Conservation (phyloP, 352 stramenopile genomes). For the Phytophthora citrophthora region DNA sequence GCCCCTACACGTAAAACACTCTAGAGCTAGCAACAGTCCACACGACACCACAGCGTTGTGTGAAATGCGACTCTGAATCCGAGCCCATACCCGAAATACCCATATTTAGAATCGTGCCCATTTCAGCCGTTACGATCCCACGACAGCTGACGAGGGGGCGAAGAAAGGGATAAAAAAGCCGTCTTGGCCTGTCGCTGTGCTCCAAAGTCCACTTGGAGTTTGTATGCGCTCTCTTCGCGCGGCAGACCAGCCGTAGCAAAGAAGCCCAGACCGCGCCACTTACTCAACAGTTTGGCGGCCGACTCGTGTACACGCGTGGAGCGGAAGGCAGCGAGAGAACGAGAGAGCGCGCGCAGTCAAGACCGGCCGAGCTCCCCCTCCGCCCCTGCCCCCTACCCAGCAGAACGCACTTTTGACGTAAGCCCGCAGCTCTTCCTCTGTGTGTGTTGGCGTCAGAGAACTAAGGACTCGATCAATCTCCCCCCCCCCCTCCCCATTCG, state of each 20-base stretch:
- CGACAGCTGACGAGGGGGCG: constrained; percentile 34
- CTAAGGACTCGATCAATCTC: constrained; percentile 16
- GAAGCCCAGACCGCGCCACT: constrained; percentile 25
- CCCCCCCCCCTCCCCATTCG: neutral
- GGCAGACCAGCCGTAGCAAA: constrained; percentile 28
- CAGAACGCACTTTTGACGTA: constrained; percentile 27
- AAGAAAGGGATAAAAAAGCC: constrained; percentile 20
- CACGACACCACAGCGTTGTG: no score
- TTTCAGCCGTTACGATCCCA: constrained; percentile 26
- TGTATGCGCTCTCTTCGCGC: constrained; percentile 29
- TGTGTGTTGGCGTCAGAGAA: constrained; percentile 10
- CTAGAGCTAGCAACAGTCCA: no score
- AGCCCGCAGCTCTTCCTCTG: constrained; percentile 13
- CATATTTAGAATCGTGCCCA: constrained; percentile 15
- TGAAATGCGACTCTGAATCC: no score
- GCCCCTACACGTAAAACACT: no score
- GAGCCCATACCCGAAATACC: neutral
- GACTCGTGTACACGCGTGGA: constrained; percentile 38
- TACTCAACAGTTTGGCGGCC: constrained; percentile 36
- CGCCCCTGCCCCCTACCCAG: constrained; percentile 9
- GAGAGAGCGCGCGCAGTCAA: constrained; percentile 28
- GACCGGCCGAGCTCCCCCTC: constrained; percentile 19
- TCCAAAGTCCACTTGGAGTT: constrained; percentile 17
- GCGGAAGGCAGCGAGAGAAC: constrained; percentile 30
- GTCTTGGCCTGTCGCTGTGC: constrained; percentile 15